These are phyloP conservation scores for Microcyclosporella mali DNA, from an alignment of 2,329 filamentous ascomycete species.

Conservation along the genomic window DNA sequence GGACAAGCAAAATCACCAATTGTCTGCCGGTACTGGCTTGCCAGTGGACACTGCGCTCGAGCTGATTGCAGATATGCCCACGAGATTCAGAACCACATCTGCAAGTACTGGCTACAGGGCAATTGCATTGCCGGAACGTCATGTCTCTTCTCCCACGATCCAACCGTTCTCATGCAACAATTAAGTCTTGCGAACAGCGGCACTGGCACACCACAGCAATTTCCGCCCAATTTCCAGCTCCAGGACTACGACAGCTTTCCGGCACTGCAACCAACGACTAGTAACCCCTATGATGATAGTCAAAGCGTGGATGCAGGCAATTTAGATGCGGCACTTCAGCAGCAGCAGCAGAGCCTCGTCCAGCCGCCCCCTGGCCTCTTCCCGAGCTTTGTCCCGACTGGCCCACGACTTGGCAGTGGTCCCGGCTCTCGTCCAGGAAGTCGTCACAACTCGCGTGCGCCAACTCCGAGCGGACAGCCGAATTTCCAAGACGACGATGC, in stretches of 20 bases:
- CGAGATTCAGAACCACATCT: constrained; percentile 89
- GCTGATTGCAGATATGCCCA: constrained; percentile 97
- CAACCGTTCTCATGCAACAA: constrained; percentile 75
- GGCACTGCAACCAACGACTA: constrained; percentile 51
- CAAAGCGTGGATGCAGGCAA: constrained; percentile 33
- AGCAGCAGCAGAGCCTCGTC: constrained; percentile 38
- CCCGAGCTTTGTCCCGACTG: constrained; percentile 50
- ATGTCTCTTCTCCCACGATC: constrained; percentile 96
- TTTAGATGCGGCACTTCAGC: constrained; percentile 39
- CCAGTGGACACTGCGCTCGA: constrained; percentile 88
- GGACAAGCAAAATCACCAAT: constrained; percentile 75
- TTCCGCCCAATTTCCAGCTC: constrained; percentile 66
- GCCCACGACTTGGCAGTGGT: constrained; percentile 45
- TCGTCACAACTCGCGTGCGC: constrained; percentile 63
- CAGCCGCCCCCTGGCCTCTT: constrained; percentile 60
- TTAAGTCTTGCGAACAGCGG: constrained; percentile 61
- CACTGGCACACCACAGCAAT: constrained; percentile 55
- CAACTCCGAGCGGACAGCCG: constrained; percentile 57
- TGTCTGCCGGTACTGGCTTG: constrained; percentile 95
- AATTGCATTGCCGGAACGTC: constrained; percentile 90
- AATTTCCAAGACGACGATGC: constrained; percentile 86
- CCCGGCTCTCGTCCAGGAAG: constrained; percentile 79
- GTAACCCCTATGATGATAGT: constrained; percentile 39
- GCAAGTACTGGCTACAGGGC: constrained; percentile 98
- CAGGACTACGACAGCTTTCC: constrained; percentile 84